A percentile compares a stretch with the other conserved stretches of the same genome.
These are phyloP conservation scores for Ganoderma lucidum DNA, from an alignment of 1,284 basidiomycete species.

Conservation along the genomic window DNA sequence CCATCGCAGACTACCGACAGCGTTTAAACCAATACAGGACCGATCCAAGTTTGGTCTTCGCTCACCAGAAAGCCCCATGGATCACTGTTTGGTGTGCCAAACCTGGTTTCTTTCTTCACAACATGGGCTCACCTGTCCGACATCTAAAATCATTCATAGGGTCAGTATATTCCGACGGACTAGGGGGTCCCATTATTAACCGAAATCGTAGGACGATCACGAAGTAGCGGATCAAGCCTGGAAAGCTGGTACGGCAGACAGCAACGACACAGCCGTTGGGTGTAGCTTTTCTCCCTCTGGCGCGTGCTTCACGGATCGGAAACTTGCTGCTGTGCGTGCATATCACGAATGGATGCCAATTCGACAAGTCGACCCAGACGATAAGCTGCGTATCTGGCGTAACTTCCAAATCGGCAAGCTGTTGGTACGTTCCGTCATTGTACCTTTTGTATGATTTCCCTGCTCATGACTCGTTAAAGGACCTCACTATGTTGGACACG, in stretches of 20 bases:
- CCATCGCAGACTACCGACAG: constrained; percentile 68
- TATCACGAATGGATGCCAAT: constrained; percentile 81
- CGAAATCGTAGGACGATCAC: constrained; percentile 59
- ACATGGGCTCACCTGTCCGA: neutral
- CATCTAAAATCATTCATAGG: neutral
- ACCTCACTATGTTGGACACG: constrained; percentile 71
- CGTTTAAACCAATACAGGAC: constrained; percentile 67
- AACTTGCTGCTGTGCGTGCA: constrained; percentile 66
- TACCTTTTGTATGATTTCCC: neutral
- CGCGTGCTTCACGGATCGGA: constrained; percentile 69
- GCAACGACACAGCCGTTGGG: constrained; percentile 64
- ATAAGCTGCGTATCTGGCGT: constrained; percentile 72
- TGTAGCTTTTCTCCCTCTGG: constrained; percentile 64
- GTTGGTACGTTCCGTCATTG: constrained; percentile 38
- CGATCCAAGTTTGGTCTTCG: constrained; percentile 56
- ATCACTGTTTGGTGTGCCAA: constrained; percentile 62
- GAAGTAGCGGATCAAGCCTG: constrained; percentile 70
- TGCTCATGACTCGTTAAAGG: constrained; percentile 38
- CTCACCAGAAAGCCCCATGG: constrained; percentile 64
- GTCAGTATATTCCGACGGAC: neutral
- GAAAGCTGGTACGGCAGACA: constrained; percentile 70
- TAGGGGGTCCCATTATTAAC: neutral
- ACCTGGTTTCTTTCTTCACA: neutral
- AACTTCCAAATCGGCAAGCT: constrained; percentile 72
- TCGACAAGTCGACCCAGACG: constrained; percentile 65